Evolutionary conservation across 352 stramenopile genomes (phyloP).

Genomic region (Aphanomyces astaci): DNA sequence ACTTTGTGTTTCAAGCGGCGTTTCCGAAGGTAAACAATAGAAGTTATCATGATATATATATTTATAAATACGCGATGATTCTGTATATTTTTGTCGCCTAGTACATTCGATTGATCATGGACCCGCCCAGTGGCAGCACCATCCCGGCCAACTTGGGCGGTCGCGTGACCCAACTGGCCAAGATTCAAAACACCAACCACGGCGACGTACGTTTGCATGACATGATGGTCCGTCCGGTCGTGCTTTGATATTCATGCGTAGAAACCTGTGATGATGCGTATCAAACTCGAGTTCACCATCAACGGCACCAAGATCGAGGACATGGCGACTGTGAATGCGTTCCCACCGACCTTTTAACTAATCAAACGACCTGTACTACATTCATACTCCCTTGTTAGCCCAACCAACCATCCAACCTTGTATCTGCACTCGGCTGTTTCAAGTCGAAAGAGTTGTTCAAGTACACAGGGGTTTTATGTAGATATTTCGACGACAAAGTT

Average conservation of each 20-base stretch:
- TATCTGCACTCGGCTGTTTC: no score
- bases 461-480: no score
- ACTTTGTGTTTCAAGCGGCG: slow-evolving; percentile 90
- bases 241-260: slow-evolving; percentile 30
- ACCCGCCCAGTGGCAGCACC: slow-evolving; percentile 89
- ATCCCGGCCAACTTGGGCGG: slow-evolving; percentile 78
- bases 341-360: slow-evolving; percentile 65
- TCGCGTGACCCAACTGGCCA: slow-evolving; percentile 91
- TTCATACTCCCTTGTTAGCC: no score
- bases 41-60: no score
- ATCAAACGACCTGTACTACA: no score
- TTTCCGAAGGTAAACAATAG: slow-evolving; percentile 95
- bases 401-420: no score
- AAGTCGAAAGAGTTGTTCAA: no score
- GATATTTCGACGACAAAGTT: no score
- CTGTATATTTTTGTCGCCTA: no score
- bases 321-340: slow-evolving; percentile 70
- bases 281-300: slow-evolving; percentile 77
- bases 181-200: slow-evolving; percentile 93
- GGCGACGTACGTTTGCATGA: slow-evolving; percentile 55
- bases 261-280: slow-evolving; percentile 83
- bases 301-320: slow-evolving; percentile 81
- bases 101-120: slow-evolving; percentile 97
- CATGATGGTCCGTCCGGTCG: no score
- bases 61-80: no score